phyloP scores from a whole-genome alignment of 2,329 filamentous ascomycete species.

The Pezicula rhizophila region DNA sequence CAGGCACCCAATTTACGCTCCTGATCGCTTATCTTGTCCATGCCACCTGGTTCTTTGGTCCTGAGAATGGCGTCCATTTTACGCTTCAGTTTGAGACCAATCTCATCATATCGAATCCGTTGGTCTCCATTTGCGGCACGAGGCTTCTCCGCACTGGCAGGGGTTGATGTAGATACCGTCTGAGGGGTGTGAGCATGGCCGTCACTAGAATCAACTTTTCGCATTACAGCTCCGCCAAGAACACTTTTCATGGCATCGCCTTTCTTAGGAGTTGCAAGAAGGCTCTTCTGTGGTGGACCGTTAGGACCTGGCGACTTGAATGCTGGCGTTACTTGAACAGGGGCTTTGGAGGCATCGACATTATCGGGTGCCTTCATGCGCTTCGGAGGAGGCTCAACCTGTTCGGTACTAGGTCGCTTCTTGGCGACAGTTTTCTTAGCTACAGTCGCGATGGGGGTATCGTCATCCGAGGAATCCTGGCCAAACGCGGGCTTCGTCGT shows the following conservation, averaged over 20 bases:
- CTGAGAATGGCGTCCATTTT: slow-evolving; percentile 25
- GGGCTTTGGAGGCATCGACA: slow-evolving; percentile 27
- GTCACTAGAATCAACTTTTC: slow-evolving; percentile 33
- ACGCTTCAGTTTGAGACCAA: slow-evolving; percentile 23
- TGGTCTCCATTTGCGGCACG: slow-evolving; percentile 19
- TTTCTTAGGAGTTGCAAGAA: slow-evolving; percentile 36
- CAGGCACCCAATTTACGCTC: slow-evolving; percentile 20
- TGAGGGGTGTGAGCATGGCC: slow-evolving; percentile 33
- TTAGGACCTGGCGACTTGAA: slow-evolving; percentile 27
- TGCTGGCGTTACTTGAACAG: slow-evolving; percentile 29
- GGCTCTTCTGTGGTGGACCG: slow-evolving; percentile 19
- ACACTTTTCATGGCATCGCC: slow-evolving; percentile 29
- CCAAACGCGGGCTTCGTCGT: not conserved
- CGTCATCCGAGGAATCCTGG: slow-evolving; percentile 17
- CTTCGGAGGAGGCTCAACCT: slow-evolving; percentile 26
- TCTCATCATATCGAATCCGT: slow-evolving; percentile 9
- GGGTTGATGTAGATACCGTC: slow-evolving; percentile 24
- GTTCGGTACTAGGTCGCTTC: slow-evolving; percentile 21
- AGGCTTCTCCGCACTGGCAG: slow-evolving; percentile 25
- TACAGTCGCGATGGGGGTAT: slow-evolving; percentile 33
- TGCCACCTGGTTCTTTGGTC: slow-evolving; percentile 13
- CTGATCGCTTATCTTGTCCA: slow-evolving; percentile 10
- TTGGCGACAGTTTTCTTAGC: slow-evolving; percentile 9
- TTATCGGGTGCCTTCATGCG: slow-evolving; percentile 29
- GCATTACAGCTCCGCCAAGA: slow-evolving; percentile 23